Percentiles rank a stretch among this genome's conserved stretches.
These are phyloP conservation scores for Oryza meyeriana DNA, from an alignment of 176 grass and related monocot species.

Conservation along the genomic window DNA sequence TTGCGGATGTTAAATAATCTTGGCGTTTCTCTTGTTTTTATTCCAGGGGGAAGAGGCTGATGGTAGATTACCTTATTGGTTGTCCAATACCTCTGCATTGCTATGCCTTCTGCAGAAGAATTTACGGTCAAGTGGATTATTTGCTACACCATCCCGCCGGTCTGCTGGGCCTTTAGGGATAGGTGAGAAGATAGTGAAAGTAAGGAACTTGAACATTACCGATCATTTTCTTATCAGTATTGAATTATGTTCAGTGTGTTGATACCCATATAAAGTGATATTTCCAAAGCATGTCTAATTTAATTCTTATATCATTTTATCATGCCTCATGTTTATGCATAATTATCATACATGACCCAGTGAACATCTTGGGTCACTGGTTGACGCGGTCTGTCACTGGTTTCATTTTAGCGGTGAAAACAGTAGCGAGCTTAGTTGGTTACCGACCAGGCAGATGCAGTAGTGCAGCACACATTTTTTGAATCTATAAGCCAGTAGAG, in stretches of 20 bases:
- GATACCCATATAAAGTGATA: not conserved
- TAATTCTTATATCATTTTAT: not conserved
- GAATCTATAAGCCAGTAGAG: no score
- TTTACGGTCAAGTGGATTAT: conserved; percentile 79
- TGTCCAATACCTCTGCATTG: conserved; percentile 86
- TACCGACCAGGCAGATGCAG: no score
- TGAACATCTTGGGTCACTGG: not conserved
- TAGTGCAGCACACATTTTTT: no score
- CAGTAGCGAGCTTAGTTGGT: not conserved
- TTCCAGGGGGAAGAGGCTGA: conserved; percentile 65
- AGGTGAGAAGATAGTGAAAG: conserved; percentile 57
- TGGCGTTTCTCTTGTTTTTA: not conserved
- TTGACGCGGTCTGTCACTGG: no score
- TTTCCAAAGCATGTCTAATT: not conserved
- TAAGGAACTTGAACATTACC: conserved; percentile 28
- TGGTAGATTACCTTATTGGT: conserved; percentile 80
- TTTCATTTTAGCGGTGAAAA: not conserved
- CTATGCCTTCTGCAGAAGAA: conserved; percentile 95
- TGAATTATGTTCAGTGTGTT: not conserved
- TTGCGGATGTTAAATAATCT: not conserved
- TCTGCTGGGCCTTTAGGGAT: conserved; percentile 47
- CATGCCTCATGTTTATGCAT: not conserved
- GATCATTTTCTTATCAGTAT: not conserved
- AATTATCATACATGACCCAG: not conserved
- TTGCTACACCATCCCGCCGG: conserved; percentile 71